phyloP scores from a whole-genome alignment of 306 rosid species.

The Mucuna pruriens region DNA sequence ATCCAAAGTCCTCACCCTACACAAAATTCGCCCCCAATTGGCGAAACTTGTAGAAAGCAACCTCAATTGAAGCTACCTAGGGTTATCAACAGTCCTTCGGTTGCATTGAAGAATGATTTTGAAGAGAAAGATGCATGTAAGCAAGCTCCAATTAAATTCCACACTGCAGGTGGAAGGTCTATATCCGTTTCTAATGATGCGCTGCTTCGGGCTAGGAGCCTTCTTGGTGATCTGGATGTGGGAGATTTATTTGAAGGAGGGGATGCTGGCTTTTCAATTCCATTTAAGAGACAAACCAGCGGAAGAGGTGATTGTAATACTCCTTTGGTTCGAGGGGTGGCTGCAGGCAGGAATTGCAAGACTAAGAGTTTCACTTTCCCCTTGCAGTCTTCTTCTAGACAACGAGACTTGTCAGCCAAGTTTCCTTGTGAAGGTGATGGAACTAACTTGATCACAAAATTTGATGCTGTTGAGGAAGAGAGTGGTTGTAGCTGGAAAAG shows the following conservation, averaged over 20 bases:
- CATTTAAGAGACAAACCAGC: constrained; percentile 34
- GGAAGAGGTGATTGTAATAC: constrained; percentile 44
- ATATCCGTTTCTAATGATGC: constrained; percentile 81
- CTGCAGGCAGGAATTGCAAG: constrained; percentile 30
- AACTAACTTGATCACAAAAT: constrained; percentile 66
- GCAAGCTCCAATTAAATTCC: constrained; percentile 67
- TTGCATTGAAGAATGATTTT: constrained; percentile 36
- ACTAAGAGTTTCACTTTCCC: constrained; percentile 57
- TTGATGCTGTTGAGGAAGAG: constrained; percentile 68
- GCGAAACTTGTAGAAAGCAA: constrained; percentile 30
- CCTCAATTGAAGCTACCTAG: constrained; percentile 27
- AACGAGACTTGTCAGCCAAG: constrained; percentile 46
- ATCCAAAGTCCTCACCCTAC: constrained; percentile 43
- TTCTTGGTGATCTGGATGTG: constrained; percentile 89
- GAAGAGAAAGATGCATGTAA: constrained; percentile 41
- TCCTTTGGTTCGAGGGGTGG: constrained; percentile 40
- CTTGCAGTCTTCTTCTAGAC: constrained; percentile 47
- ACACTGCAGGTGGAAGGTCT: constrained; percentile 89
- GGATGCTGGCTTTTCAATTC: constrained; percentile 46
- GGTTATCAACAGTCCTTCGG: constrained; percentile 36
- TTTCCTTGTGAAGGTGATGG: constrained; percentile 49
- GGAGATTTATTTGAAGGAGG: constrained; percentile 65
- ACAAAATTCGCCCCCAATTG: neutral
- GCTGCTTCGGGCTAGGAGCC: constrained; percentile 76
- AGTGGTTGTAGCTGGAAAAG: constrained; percentile 37